Percentiles rank a stretch among this genome's conserved stretches.
These are phyloP conservation scores for Buddleja alternifolia DNA, from an alignment of 257 asterid genomes.

Conservation along the genomic window DNA sequence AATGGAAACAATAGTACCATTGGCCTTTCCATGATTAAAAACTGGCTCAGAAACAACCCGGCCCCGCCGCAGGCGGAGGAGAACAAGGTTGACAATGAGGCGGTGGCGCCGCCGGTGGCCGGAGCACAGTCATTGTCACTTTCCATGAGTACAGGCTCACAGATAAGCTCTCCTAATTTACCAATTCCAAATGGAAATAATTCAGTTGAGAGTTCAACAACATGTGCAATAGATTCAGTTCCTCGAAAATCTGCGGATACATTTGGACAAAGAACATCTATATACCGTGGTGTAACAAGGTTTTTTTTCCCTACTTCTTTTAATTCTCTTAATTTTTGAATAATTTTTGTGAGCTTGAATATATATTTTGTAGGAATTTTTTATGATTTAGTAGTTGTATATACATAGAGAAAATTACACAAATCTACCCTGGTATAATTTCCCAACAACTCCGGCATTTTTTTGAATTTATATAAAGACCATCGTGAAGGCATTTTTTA, in stretches of 20 bases:
- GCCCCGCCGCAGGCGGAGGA: slow-evolving; percentile 28
- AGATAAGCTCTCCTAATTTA: slow-evolving; percentile 38
- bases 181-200: slow-evolving; percentile 22
- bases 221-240: slow-evolving; percentile 52
- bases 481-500: too few relatives aligned
- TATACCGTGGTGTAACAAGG: slow-evolving; percentile 90
- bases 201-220: slow-evolving; percentile 35
- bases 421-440: too few relatives aligned
- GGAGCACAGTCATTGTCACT: slow-evolving; percentile 63
- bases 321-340: too few relatives aligned
- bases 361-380: too few relatives aligned
- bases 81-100: slow-evolving; percentile 22
- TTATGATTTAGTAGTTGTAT: too few relatives aligned
- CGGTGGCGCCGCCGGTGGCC: slow-evolving; percentile 2
- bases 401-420: too few relatives aligned
- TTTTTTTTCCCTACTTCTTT: background rate
- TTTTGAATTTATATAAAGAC: too few relatives aligned
- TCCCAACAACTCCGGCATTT: too few relatives aligned
- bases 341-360: too few relatives aligned
- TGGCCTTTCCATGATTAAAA: slow-evolving; percentile 84
- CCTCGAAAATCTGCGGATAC: slow-evolving; percentile 75
- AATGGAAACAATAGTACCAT: slow-evolving; percentile 24
- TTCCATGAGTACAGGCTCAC: slow-evolving; percentile 75
- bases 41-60: slow-evolving; percentile 71
- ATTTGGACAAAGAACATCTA: slow-evolving; percentile 85